Conservation (phyloP, 768 basidiomycete species). For the Naematelia encephala region DNA sequence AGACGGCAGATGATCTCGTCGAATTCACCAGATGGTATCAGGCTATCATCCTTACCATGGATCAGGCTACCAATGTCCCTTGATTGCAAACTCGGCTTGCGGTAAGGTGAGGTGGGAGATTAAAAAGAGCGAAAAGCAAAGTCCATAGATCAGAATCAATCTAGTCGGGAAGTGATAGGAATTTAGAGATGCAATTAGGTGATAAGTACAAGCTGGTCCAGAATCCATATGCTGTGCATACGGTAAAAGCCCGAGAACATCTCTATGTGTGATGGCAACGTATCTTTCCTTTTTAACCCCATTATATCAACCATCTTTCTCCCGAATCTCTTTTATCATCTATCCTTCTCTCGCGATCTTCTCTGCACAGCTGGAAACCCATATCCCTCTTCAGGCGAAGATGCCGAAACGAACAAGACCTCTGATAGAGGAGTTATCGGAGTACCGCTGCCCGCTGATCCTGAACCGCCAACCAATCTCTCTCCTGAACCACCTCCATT, state of each 20-base stretch:
- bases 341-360: background rate
- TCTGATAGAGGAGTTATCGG: background rate
- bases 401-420: background rate
- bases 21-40: constrained; percentile 42
- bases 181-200: no score
- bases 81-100: background rate
- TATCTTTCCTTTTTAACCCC: no score
- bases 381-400: background rate
- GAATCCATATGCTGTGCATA: no score
- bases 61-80: constrained; percentile 8
- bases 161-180: no score
- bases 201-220: no score
- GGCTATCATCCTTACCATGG: constrained; percentile 43
- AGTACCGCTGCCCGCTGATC: background rate
- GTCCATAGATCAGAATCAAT: no score
- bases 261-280: no score
- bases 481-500: background rate
- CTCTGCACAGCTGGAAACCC: background rate
- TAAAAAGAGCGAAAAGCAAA: no score
- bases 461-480: background rate
- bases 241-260: no score
- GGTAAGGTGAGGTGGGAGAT: no score
- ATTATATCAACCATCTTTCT: no score
- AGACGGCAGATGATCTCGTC: constrained; percentile 35
- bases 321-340: no score